Base-by-base conservation (phyloP, 2,329 filamentous ascomycete species). In the Fusarium mexicanum region DNA sequence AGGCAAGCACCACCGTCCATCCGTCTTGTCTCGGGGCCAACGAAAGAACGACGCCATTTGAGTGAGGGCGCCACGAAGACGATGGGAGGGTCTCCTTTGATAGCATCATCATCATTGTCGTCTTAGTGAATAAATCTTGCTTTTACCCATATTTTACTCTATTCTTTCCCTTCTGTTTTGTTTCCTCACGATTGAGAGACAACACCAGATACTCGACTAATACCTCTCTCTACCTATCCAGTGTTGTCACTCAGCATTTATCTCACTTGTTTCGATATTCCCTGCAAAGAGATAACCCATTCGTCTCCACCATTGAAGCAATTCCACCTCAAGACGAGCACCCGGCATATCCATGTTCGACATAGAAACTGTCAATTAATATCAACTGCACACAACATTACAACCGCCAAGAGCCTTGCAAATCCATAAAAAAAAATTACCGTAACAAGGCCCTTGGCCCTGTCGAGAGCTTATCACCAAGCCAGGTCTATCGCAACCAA, bases 81-180 rank as follows among this genome's bases (percentile, higher is more conserved):
- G 58, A 75, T 44, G 55, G 62, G 64, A 75, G 63, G 58, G 64
- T 74, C 67, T 66, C 35, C 29, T 70, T 59, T 66, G 61, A 40
- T 63, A 76, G 66, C 71, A 74, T 69, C 73, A 70, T 72, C 73
- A 46, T 69, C 70, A 63, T 69, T 61, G 51, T 72, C 73, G 29
- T 60, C 71, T 70, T 61, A 38, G 60, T 65, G 50, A 67, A 73
- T 73, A 75, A 75, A 76, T 74, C 73, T 74, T 75, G 71, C 61
- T 75, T 71, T 46, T 48, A 18, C 67, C 70, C 73, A 46, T 64
- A 31, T 44, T 54, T 43, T 54, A 47, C 38, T 41, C 37, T 37
- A 38, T 41, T 35, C 29, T 53, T 44, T 64, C 29, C 20, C 26
- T 35, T 40, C 57, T 29, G 43, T 46, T 59, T 35, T 33, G 47